Conservation (phyloP, 1,284 basidiomycete genomes). For the Rhodotorula sp. region DNA sequence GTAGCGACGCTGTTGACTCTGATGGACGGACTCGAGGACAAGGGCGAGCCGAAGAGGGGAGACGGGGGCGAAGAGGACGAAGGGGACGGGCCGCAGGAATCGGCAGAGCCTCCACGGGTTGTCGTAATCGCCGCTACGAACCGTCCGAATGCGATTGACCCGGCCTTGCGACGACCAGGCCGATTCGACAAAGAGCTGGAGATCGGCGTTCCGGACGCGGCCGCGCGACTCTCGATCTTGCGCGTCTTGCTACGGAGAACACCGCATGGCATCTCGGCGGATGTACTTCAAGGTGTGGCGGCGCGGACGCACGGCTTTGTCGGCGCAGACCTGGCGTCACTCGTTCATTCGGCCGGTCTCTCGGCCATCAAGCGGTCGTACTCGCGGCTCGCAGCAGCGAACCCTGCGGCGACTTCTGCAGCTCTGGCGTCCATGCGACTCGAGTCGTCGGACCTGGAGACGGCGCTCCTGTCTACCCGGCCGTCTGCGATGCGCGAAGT, state of each 20-base stretch:
- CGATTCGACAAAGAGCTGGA: constrained; percentile 97
- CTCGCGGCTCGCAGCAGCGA: constrained; percentile 21
- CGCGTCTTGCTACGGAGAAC: constrained; percentile 74
- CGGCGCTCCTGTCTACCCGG: constrained; percentile 72
- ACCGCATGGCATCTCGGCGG: constrained; percentile 66
- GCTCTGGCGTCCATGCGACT: constrained; percentile 27
- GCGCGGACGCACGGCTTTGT: constrained; percentile 91
- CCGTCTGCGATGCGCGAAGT: constrained; percentile 93
- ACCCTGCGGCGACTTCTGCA: constrained; percentile 22
- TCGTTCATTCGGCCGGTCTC: constrained; percentile 90
- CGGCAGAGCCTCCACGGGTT: constrained; percentile 57
- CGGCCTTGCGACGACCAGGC: constrained; percentile 87
- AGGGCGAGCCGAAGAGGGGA: constrained; percentile 46
- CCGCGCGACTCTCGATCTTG: constrained; percentile 78
- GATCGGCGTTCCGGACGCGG: constrained; percentile 86
- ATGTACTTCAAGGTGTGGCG: constrained; percentile 67
- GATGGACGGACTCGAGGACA: constrained; percentile 82
- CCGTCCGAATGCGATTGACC: constrained; percentile 94
- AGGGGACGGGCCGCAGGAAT: constrained; percentile 45
- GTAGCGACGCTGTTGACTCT: constrained; percentile 93
- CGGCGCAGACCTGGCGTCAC: constrained; percentile 88
- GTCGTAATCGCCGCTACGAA: constrained; percentile 98
- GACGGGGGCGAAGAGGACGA: constrained; percentile 51
- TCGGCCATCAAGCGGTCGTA: constrained; percentile 72
- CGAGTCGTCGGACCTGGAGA: constrained; percentile 60